Base-by-base conservation (phyloP, 2,329 filamentous ascomycete species). In the Fusarium sp. region DNA sequence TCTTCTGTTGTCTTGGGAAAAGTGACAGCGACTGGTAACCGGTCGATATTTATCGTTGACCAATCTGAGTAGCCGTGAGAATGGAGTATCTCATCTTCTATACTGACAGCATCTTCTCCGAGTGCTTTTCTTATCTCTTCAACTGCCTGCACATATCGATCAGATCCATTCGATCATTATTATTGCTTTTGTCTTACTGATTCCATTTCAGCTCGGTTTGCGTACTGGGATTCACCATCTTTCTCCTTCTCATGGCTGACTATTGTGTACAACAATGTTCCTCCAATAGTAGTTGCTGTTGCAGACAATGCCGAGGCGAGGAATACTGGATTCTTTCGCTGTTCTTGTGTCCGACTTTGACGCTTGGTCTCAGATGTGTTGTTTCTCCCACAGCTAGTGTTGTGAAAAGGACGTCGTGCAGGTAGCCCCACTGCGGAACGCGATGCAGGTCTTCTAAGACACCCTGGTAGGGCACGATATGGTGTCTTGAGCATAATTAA, bases 31-130 rank as follows among this genome's bases (percentile, higher is more conserved):
- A 91, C 88, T 0, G 90, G 90, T 7, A 91, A 82, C 3, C 82
- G 82, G 20, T 90, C 87, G 3, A 88, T 86, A 72, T 92, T 91
- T 18, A 84, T 84, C 0, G 88, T 87, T 1, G 89, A 91, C 90
- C 90, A 92, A 73, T 90, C 88, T 1, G 90, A 91, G 78, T 91
- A 91, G 7, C 90, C 90, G 73, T 92, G 90, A 5, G 84, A 83
- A 50, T 84, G 83, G n/a, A 92, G 81, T 67, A 91, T 89, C 14
- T 91, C 90, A 0, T 88, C 84, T 58, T 92, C 89, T 0, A 84
- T 90, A 27, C 91, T 87, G 46, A 89, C 85, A 64, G 90, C 87
- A 39, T 88, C 85, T 17, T 83, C 77, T 27, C 81, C 79, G 45
- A 85, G 78, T 72, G 84, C 82, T 73, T 83, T 78, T 7, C 84